phyloP scores from a whole-genome alignment of 371 early-diverging fungal species.

The Actinomortierella wolfii region DNA sequence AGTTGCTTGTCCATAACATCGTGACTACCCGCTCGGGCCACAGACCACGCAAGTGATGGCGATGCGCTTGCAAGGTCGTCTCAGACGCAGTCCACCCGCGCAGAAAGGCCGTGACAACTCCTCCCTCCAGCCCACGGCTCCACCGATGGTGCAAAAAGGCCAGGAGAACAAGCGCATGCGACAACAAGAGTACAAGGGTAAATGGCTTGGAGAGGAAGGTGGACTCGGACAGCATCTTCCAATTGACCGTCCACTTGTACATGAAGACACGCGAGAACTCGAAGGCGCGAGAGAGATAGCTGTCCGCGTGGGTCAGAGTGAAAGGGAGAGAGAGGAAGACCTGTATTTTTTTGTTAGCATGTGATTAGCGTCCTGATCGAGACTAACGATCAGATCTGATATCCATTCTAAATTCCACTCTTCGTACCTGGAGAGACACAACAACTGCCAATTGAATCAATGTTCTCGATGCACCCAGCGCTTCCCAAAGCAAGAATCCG shows the following conservation, averaged over 20 bases:
- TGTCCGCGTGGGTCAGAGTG: slow-evolving; percentile 54
- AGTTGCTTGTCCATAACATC: slow-evolving; percentile 79
- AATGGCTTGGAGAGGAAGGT: slow-evolving; percentile 68
- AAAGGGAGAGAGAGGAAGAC: slow-evolving; percentile 75
- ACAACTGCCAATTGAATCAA: slow-evolving; percentile 53
- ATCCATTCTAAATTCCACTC: neutral
- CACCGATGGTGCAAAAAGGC: slow-evolving; percentile 61
- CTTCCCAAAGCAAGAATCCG: slow-evolving; percentile 69
- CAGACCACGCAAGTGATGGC: slow-evolving; percentile 11
- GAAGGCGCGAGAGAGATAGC: slow-evolving; percentile 82
- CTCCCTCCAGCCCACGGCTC: slow-evolving; percentile 60
- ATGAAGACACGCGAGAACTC: slow-evolving; percentile 85
- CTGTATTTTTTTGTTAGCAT: slow-evolving; percentile 29
- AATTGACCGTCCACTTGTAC: slow-evolving; percentile 94
- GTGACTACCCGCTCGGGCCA: slow-evolving; percentile 61
- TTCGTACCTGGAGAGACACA: slow-evolving; percentile 63
- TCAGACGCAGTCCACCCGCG: slow-evolving; percentile 48
- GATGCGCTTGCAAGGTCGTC: slow-evolving; percentile 12
- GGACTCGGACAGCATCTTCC: slow-evolving; percentile 79
- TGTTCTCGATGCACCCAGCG: slow-evolving; percentile 57
- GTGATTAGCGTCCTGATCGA: slow-evolving; percentile 1
- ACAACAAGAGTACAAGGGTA: slow-evolving; percentile 60
- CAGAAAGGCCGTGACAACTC: slow-evolving; percentile 51
- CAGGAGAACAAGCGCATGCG: slow-evolving; percentile 65
- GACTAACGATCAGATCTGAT: too few species aligned